Conservation (phyloP, 352 stramenopile species). For the Aphanomyces invadans region DNA sequence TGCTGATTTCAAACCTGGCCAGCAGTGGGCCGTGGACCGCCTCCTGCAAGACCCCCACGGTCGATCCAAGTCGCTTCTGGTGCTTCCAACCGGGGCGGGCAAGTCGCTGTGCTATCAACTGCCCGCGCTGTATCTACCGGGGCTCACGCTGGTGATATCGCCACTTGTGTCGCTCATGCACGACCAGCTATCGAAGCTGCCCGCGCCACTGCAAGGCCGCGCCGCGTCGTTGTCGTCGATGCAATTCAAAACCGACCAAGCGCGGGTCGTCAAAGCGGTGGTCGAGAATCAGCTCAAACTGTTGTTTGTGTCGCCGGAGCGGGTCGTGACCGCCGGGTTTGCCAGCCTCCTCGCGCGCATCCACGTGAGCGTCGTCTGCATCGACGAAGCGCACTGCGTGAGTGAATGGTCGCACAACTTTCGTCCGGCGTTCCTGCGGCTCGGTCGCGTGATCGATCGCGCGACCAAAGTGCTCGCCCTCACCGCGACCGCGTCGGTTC, state of each 20-base stretch:
- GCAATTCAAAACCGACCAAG: constrained; percentile 45
- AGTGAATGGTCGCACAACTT: constrained; percentile 95
- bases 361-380: constrained; percentile 76
- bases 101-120: constrained; percentile 99
- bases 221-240: constrained; percentile 49
- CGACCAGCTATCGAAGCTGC: constrained; percentile 84
- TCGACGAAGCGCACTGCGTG: constrained; percentile 94
- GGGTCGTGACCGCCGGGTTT: constrained; percentile 76
- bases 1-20: constrained; percentile 60
- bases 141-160: constrained; percentile 89
- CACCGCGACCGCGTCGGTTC: constrained; percentile 86
- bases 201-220: constrained; percentile 35
- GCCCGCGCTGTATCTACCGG: constrained; percentile 68
- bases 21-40: constrained; percentile 78
- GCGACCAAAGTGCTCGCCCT: constrained; percentile 74
- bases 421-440: constrained; percentile 70
- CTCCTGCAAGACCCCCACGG: constrained; percentile 44
- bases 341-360: constrained; percentile 47
- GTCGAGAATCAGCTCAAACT: constrained; percentile 59
- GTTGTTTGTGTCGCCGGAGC: constrained; percentile 89
- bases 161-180: constrained; percentile 92
- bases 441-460: constrained; percentile 37
- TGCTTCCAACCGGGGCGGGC: constrained; percentile 96
- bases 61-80: constrained; percentile 64
- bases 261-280: constrained; percentile 53